Conservation (phyloP, 2,329 filamentous ascomycete species). For the Colletotrichum incanum region DNA sequence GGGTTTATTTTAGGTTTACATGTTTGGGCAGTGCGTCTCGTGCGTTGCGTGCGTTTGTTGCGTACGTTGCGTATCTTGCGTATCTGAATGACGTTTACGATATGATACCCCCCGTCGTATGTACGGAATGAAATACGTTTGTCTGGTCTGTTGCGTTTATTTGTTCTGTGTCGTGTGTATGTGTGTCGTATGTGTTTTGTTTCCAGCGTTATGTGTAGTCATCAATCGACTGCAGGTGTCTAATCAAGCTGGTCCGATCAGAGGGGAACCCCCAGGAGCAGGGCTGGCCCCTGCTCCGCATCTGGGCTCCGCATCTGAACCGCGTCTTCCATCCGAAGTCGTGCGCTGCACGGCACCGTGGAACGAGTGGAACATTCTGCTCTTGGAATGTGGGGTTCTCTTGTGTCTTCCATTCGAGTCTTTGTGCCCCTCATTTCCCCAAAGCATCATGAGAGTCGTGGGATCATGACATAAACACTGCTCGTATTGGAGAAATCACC, state of each 20-base stretch:
- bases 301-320: neutral
- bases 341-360: neutral
- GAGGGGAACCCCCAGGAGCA: neutral
- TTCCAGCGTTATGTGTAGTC: conserved; percentile 29
- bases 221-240: neutral
- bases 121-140: conserved; percentile 42
- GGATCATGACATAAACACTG: conserved; percentile 33
- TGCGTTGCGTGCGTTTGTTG: conserved; percentile 39
- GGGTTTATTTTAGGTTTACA: conserved; percentile 25
- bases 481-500: neutral
- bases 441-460: conserved; percentile 39
- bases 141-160: conserved; percentile 46
- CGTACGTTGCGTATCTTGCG: conserved; percentile 35
- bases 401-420: conserved; percentile 1
- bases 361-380: conserved; percentile 36
- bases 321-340: neutral
- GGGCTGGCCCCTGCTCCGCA: conserved; percentile 31
- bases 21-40: conserved; percentile 32
- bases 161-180: conserved; percentile 45
- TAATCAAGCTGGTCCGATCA: neutral
- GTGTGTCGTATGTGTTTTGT: conserved; percentile 36
- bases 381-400: conserved; percentile 31
- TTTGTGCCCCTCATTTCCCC: conserved; percentile 30
- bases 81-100: conserved; percentile 39
- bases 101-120: conserved; percentile 41